Conservation (phyloP, 192 early-diverging fungal genomes). For the Thamnidium elegans region DNA sequence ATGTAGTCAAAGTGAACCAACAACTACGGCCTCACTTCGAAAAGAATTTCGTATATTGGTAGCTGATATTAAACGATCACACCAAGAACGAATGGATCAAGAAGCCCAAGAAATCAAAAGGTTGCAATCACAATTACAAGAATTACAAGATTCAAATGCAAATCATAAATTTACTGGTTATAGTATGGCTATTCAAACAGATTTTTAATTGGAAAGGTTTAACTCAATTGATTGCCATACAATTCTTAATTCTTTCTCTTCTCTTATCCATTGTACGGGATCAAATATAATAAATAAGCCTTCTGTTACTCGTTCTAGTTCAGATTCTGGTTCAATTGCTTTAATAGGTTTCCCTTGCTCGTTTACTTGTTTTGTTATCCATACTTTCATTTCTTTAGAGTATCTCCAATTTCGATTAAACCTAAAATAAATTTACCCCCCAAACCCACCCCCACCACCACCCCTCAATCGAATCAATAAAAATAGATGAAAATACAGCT, state of each 20-base stretch:
- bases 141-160: slow-evolving; percentile 41
- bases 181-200: slow-evolving; percentile 23
- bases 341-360: slow-evolving; percentile 46
- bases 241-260: slow-evolving; percentile 86
- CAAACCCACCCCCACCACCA: too few species aligned
- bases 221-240: slow-evolving; percentile 82
- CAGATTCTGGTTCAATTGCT: slow-evolving; percentile 46
- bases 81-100: slow-evolving; percentile 42
- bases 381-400: background rate
- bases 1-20: slow-evolving; percentile 9
- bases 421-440: background rate
- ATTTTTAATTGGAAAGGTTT: background rate
- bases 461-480: background rate
- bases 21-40: slow-evolving; percentile 44
- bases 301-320: slow-evolving; percentile 59
- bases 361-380: slow-evolving; percentile 45
- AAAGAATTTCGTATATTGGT: slow-evolving; percentile 58
- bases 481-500: background rate
- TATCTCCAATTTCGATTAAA: slow-evolving; percentile 17
- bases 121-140: slow-evolving; percentile 38
- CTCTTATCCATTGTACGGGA: slow-evolving; percentile 81
- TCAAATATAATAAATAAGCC: slow-evolving; percentile 93
- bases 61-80: slow-evolving; percentile 44
- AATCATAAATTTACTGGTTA: slow-evolving; percentile 25
- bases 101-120: slow-evolving; percentile 46